Conservation (phyloP, 2,329 filamentous ascomycete genomes). For the Allantophomopsis cytisporea region DNA sequence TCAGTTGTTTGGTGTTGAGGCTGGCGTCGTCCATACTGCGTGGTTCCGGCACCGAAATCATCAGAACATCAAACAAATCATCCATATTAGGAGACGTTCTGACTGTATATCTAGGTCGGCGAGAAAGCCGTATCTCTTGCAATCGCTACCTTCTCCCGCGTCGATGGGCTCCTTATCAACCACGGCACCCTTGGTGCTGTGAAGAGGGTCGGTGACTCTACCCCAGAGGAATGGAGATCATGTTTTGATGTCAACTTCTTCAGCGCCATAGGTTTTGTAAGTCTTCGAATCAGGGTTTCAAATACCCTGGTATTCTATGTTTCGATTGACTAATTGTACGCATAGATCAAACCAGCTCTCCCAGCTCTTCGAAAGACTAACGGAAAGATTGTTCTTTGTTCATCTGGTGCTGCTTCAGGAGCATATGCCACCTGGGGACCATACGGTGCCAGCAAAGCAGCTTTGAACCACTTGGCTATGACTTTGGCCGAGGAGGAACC, state of each 20-base stretch:
- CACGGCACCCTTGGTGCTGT: conserved; percentile 75
- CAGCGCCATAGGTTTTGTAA: conserved; percentile 64
- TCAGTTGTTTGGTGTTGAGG: neutral
- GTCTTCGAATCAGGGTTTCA: conserved; percentile 12
- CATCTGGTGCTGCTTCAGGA: conserved; percentile 59
- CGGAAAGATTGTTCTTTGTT: conserved; percentile 65
- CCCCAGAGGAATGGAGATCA: conserved; percentile 60
- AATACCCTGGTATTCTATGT: neutral
- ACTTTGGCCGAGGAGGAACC: conserved; percentile 69
- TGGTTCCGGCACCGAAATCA: no score
- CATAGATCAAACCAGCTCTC: conserved; percentile 56
- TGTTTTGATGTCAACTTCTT: conserved; percentile 81
- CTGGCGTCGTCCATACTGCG: no score
- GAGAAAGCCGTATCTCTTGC: conserved; percentile 52
- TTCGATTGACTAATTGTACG: neutral
- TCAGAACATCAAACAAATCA: no score
- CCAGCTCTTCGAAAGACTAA: conserved; percentile 51
- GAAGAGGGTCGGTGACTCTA: conserved; percentile 50
- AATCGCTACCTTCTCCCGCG: conserved; percentile 48
- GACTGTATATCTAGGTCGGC: conserved; percentile 16
- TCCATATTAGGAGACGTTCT: no score
- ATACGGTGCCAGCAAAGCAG: conserved; percentile 76
- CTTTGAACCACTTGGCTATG: conserved; percentile 63
- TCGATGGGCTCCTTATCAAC: conserved; percentile 81
- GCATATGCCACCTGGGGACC: conserved; percentile 63